Base-by-base conservation (phyloP, 1,284 basidiomycete species). In the Ceratobasidium sp. region DNA sequence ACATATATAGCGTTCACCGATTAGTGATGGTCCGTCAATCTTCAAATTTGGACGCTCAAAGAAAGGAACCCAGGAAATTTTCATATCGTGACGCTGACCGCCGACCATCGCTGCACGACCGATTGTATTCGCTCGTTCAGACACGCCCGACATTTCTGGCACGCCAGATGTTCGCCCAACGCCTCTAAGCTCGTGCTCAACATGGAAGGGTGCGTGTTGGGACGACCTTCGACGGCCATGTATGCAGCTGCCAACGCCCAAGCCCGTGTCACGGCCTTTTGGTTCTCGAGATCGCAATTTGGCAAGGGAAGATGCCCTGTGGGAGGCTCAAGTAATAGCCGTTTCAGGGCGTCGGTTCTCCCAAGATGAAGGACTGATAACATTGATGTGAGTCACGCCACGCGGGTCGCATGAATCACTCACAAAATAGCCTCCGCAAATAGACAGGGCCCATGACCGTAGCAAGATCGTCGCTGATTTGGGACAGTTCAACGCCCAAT, bases 391-490 rank as follows among this genome's bases (percentile, higher is more conserved):
- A 67, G 62, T 54, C 32, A 32, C 38, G n/a, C 27, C 38, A 13
- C 38, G 10, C 10, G 10, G n/a, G 25, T 54, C 29, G 7, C 10
- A 22, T 13, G 32, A 31, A 20, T n/a, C 6, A 67, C 62, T 67
- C 29, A 67, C 62, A 85, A 73, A 88, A 85, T 29, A 88, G 79
- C 29, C 85, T 83, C 73, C 87, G 88, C 47, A 88, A 80, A 65
- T 86, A 86, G 10, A 83, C 71, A 12, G 87, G 81, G 17, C 87
- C 87, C 42, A 89, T 87, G 35, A 77, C 80, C 64, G 82, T 79
- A 2, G 84, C 86, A 78, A 85, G 83, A 50, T 85, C 85, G 74
- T 89, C 87, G 13, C 85, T 84, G 40, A 89, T 75, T 0, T 82
- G 78, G 17, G 84, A 80, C 7, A 89, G 81, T 10, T 82, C 81